These are phyloP conservation scores for rapeseed (Brassica napus) DNA, from an alignment of 345 rosid species.

Conservation along the genomic window Da-Ae NC_063438.1:18199501-18200000, in stretches of 20 bases:
- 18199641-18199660: background rate
- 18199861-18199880: too few species aligned
- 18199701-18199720: too few species aligned
- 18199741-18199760: too few species aligned
- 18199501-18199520: background rate
- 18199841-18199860: too few species aligned
- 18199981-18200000: background rate
- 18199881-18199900: too few species aligned
- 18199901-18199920: too few species aligned
- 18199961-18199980: background rate
- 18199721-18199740: background rate
- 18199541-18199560: background rate
- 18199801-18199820: background rate
- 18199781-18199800: background rate
- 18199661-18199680: background rate
- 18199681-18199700: background rate
- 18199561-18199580: background rate
- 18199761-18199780: background rate
- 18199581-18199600: background rate
- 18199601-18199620: background rate
- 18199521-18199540: background rate
- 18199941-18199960: background rate
- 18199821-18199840: background rate
- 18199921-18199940: too few species aligned
- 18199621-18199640: background rate